Conservation (phyloP, 2,329 filamentous ascomycete species). For the Aspergillus pseudoterreus region DNA sequence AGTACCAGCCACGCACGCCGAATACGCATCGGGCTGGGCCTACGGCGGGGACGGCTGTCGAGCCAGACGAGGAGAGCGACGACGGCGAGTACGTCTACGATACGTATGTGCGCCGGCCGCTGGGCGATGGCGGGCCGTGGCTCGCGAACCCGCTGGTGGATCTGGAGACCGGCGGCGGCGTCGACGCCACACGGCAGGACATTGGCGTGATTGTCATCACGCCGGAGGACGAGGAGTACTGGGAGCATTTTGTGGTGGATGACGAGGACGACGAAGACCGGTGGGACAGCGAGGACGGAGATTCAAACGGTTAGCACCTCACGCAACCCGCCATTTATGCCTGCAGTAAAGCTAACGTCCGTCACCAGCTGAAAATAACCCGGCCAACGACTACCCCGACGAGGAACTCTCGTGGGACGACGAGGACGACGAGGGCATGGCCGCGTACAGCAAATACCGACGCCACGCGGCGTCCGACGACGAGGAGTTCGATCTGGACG, state of each 20-base stretch:
- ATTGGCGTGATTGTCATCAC: constrained; percentile 42
- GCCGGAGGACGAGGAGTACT: constrained; percentile 48
- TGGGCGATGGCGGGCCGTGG: constrained; percentile 28
- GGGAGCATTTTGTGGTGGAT: constrained; percentile 53
- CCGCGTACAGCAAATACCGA: constrained; percentile 40
- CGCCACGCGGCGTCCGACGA: constrained; percentile 40
- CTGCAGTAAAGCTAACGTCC: constrained; percentile 3
- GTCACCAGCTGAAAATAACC: constrained; percentile 45
- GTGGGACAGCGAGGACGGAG: constrained; percentile 59
- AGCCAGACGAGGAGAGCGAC: constrained; percentile 33
- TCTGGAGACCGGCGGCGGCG: constrained; percentile 22
- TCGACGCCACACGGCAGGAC: constrained; percentile 31
- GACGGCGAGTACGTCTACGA: constrained; percentile 60
- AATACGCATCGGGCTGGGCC: constrained; percentile 22
- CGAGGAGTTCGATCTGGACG: constrained; percentile 42
- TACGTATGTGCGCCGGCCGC: constrained; percentile 54
- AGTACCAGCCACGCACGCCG: constrained; percentile 35
- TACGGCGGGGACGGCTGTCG: constrained; percentile 2
- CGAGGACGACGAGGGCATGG: constrained; percentile 38
- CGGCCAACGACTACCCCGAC: constrained; percentile 50
- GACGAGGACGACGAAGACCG: constrained; percentile 53
- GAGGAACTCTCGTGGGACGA: constrained; percentile 48
- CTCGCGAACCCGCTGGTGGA: constrained; percentile 34
- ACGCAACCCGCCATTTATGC: not conserved
- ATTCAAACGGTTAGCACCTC: constrained; percentile 53